phyloP scores from a whole-genome alignment of 2,329 filamentous ascomycete genomes.

The Elsinoe arachidis region DNA sequence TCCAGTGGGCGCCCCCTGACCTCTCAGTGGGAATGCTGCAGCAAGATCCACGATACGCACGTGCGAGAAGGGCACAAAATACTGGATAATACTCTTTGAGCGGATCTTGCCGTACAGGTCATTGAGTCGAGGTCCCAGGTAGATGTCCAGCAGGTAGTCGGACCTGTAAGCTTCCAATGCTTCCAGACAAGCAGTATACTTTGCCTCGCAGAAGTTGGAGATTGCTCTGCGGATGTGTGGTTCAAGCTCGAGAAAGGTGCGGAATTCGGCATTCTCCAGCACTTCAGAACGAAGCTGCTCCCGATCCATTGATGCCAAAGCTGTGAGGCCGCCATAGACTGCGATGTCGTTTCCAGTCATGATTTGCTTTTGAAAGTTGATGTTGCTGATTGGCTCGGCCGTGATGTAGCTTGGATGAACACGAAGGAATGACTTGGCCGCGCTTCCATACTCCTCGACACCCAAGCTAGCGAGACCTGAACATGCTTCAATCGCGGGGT shows the following conservation, averaged over 20 bases:
- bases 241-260: slow-evolving; percentile 82
- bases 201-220: slow-evolving; percentile 77
- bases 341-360: slow-evolving; percentile 81
- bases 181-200: slow-evolving; percentile 76
- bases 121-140: slow-evolving; percentile 59
- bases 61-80: slow-evolving; percentile 81
- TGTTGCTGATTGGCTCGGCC: slow-evolving; percentile 35
- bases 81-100: slow-evolving; percentile 86
- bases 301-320: slow-evolving; percentile 82
- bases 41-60: slow-evolving; percentile 75
- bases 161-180: slow-evolving; percentile 72
- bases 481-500: slow-evolving; percentile 56
- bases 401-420: slow-evolving; percentile 45
- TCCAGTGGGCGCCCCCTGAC: slow-evolving; percentile 21
- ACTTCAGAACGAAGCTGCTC: slow-evolving; percentile 64
- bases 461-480: slow-evolving; percentile 55
- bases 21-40: slow-evolving; percentile 60
- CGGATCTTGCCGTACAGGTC: slow-evolving; percentile 67
- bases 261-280: slow-evolving; percentile 72
- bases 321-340: slow-evolving; percentile 81
- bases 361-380: slow-evolving; percentile 58
- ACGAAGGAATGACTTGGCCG: slow-evolving; percentile 62
- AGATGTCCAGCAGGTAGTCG: slow-evolving; percentile 85
- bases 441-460: slow-evolving; percentile 50
- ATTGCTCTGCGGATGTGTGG: slow-evolving; percentile 90